Evolutionary conservation across 2,329 filamentous ascomycete species (phyloP).

Genomic region (Pseudogymnoascus sp.): DNA sequence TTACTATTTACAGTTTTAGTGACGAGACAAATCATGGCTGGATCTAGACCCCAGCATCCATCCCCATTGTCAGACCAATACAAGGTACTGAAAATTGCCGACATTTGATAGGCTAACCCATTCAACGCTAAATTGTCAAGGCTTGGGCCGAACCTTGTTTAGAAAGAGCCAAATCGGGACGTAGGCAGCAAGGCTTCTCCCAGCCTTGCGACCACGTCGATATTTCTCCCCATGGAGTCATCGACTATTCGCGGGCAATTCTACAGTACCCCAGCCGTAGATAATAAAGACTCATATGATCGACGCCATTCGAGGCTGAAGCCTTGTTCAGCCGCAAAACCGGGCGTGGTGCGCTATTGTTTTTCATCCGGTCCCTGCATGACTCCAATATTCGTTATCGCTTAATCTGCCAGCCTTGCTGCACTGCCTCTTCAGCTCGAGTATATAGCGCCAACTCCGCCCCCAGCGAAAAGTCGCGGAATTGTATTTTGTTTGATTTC

Average conservation of each 20-base stretch:
- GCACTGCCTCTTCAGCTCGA: background rate
- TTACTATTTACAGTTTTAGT: too few relatives aligned
- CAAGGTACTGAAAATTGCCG: background rate
- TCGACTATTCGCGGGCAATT: background rate
- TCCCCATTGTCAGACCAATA: background rate
- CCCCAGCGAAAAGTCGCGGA: background rate
- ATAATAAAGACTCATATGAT: background rate
- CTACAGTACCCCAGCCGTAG: background rate
- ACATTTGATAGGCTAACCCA: background rate
- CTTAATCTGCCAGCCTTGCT: background rate
- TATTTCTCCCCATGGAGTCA: background rate
- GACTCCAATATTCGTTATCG: background rate
- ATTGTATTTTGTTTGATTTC: background rate
- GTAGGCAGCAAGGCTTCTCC: background rate
- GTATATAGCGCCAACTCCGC: background rate
- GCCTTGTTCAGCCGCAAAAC: background rate
- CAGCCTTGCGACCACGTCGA: background rate
- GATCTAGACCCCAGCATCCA: too few relatives aligned
- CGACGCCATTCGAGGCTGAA: background rate
- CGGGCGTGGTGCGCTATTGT: background rate
- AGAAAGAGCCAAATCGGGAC: background rate
- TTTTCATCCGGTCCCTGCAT: background rate
- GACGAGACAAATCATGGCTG: too few relatives aligned
- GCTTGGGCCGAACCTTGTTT: background rate
- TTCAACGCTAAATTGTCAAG: background rate